phyloP scores from a whole-genome alignment of 441 rosid species.

The Oxalis stricta region DNA sequence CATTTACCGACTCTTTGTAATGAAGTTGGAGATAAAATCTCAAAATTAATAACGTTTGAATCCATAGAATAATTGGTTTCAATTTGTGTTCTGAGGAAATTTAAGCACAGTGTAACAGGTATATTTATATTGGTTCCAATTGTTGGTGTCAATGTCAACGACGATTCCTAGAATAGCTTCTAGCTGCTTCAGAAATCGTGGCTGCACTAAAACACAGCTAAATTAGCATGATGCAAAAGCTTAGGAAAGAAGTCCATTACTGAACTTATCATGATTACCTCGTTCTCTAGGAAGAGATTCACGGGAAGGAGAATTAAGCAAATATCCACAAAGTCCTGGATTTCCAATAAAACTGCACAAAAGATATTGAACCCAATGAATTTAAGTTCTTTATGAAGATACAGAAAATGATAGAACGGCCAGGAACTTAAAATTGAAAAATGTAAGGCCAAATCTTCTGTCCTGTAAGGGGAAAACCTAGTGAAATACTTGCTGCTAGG shows the following conservation, averaged over 20 bases:
- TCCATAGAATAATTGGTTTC: too few relatives aligned
- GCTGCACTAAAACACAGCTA: conserved; percentile 27
- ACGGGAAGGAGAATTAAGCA: conserved; percentile 55
- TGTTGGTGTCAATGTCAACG: too few relatives aligned
- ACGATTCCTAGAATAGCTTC: too few relatives aligned
- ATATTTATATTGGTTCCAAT: too few relatives aligned
- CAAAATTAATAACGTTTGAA: too few relatives aligned
- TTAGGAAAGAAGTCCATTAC: neutral
- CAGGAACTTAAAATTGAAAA: neutral
- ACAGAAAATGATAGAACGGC: neutral
- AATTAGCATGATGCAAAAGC: neutral
- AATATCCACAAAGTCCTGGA: conserved; percentile 61
- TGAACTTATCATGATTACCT: conserved; percentile 27
- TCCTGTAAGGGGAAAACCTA: conserved; percentile 66
- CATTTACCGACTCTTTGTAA: too few relatives aligned
- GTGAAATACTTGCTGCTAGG: conserved; percentile 71
- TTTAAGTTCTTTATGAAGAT: neutral
- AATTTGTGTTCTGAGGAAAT: too few relatives aligned
- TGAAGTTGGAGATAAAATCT: too few relatives aligned
- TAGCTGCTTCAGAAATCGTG: conserved; percentile 84
- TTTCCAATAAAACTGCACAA: conserved; percentile 64
- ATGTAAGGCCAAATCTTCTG: neutral
- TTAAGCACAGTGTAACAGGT: too few relatives aligned
- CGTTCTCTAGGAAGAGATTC: conserved; percentile 42
- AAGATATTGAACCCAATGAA: neutral